Evolutionary conservation across 2,329 filamentous ascomycete species (phyloP), one percentile per base, ranked within the genome.

Genomic region (Aspergillus quadrilineatus): DNA sequence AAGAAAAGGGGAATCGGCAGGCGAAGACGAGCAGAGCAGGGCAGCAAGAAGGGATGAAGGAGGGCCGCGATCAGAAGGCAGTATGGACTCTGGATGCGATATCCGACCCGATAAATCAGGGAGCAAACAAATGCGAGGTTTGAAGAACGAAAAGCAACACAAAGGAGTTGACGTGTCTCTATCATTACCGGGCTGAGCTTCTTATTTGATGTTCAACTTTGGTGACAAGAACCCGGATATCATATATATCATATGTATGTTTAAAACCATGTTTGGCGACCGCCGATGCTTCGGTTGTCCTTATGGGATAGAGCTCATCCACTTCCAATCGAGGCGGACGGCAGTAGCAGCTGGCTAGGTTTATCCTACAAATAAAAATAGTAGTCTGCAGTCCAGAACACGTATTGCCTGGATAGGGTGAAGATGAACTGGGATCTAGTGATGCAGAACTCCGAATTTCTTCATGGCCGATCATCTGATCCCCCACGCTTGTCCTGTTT

Each of bases 391-490:
- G 10, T 5, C 9, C 34, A 12, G 34, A 47, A 7, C n/a, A 47
- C 22, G n/a, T 10, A 15, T 34, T 34, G 30, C 9, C 32, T 39
- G 17, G 32, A 37, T 12, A 49, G 9, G 12, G 46, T 14, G 46
- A 49, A 17, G 28, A 42, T 50, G 37, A 22, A n/a, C 28, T 22
- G 26, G 34, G 22, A 49, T 26, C 30, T 37, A 14, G 34, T 37
- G 43, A 28, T 37, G 46, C 17, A 49, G 32, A 28, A n/a, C 12
- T 41, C 26, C 45, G 30, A 36, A 12, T 5, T 15, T 50, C 34
- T 41, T 50, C 6, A 43, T 50, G 37, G 44, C 34, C 44, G 50
- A 59, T 63, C 62, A 62, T 56, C 56, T 65, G 61, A 63, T 55
- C 51, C 17, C 15, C 3, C 22, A 22, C 55, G 53, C 55, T 42